Base-by-base conservation (phyloP, 345 rosid species). In the Eucalyptus sp. region DNA sequence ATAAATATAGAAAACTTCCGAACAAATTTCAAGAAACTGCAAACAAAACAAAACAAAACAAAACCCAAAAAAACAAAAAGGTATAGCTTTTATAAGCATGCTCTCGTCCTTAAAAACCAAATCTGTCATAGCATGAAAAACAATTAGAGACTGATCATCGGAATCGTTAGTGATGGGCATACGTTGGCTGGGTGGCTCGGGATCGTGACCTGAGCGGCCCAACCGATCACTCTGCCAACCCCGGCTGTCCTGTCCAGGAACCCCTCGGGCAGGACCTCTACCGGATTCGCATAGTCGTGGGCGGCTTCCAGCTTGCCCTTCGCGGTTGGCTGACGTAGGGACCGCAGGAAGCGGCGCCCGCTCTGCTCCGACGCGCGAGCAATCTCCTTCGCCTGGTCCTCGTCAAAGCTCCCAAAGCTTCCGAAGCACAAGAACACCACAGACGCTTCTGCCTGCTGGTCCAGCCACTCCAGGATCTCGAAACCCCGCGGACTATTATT, bases 351-450 rank as follows among this genome's bases (percentile, higher is more conserved):
- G 50, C 7, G 37, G 22, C 22, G 5, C 86, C 22, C 29, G 12
- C n/a, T 29, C 11, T n/a, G 2, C 37, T 84, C 86, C 50, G 20
- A 12, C 33, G 13, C 17, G 88, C 64, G n/a, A 52, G 52, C 87
- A 13, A 29, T 85, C 41, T 93, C 94, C 64, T 86, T 91, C 13
- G 90, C 90, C 86, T 93, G 97, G 12, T 87, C 91, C 62, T 86
- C 91, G 41, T 54, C 64, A 58, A 96, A 96, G 71, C 94, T 86
- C 84, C 97, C 96, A 89, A 29, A 79, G 93, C 96, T 95, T 46
- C 96, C 96, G 86, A 96, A 96, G 91, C 96, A 95, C 37, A 95
- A 89, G 89, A 95, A 96, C 89, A 96, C 94, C 20, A 94, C 96
- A 5, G 96, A 93, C 3, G 86, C 87, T 41, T 13, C 29, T 1